Evolutionary conservation across 352 stramenopile genomes (phyloP), one percentile per base, ranked within the genome.

Genomic region (Phytophthora melonis): DNA sequence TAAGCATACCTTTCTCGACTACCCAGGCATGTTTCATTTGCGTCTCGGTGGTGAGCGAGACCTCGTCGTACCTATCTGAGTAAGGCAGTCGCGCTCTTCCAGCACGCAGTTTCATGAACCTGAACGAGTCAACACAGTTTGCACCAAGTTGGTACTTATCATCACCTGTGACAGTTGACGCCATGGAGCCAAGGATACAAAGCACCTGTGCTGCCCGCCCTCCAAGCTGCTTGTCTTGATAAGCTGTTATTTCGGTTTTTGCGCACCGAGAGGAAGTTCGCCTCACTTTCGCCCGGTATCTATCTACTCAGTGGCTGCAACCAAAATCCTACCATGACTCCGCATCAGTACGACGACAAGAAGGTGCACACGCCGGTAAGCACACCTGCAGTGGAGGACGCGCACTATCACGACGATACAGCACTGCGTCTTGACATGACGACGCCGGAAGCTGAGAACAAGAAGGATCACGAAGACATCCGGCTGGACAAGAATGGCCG

Each of bases 401-500:
- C 19, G 6, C 19, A 55, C 8, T 55, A 55, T 55, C 19, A 55
- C 19, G 49, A 55, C 49, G 49, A 30, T 11, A 55, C 49, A 32
- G 21, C n/a, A 30, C 49, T 55, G n/a, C 19, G 49, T 55, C 49
- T 55, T 30, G 49, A 55, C 21, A 3, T 32, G 19, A 32, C 49
- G n/a, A 11, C n/a, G 2, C 49, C 49, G 8, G 49, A 30, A 14
- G 49, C 49, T 55, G 49, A 55, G 9, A 55, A 30, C 21, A 55
- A 25, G 21, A 55, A 55, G 49, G 19, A 55, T 9, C 19, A 32
- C 11, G 49, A 55, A 30, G 49, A 55, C n/a, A 55, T 32, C 21
- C 49, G 19, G 49, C 49, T 55, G 19, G 49, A 55, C 49, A 55
- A 55, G 49, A 55, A 55, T 30, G 49, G 19, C 19, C 49, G 49